Conservation (phyloP, 106 monocot genomes). For the Acorus calamus region DNA sequence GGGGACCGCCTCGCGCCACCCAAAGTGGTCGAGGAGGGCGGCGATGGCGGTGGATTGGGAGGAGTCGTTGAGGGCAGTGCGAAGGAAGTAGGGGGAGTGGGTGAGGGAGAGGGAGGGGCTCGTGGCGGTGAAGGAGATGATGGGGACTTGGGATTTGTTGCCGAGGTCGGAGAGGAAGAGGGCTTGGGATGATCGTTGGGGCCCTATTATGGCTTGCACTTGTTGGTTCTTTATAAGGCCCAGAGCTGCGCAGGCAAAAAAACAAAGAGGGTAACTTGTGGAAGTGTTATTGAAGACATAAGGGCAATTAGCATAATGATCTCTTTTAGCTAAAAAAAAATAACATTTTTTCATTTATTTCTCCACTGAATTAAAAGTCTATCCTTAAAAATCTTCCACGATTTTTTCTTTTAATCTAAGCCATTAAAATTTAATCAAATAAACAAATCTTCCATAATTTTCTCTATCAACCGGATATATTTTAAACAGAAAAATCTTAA, state of each 20-base stretch:
- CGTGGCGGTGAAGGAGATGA: constrained; percentile 10
- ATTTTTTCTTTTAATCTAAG: too few relatives aligned
- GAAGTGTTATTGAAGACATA: too few relatives aligned
- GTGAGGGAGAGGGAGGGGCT: constrained; percentile 9
- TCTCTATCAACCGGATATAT: too few relatives aligned
- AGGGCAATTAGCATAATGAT: too few relatives aligned
- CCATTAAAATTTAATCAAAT: too few relatives aligned
- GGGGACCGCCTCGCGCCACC: constrained; percentile 39
- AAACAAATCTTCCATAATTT: too few relatives aligned
- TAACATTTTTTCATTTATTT: too few relatives aligned
- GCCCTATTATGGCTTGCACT: constrained; percentile 11
- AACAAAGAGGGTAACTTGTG: too few relatives aligned
- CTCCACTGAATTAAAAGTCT: too few relatives aligned
- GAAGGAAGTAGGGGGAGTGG: constrained; percentile 10
- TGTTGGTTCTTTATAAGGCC: constrained; percentile 12
- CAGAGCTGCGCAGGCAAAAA: constrained; percentile 3
- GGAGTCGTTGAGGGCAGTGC: constrained; percentile 26
- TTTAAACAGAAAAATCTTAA: too few relatives aligned
- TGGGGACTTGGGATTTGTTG: constrained; percentile 2
- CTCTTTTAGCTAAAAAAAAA: too few relatives aligned
- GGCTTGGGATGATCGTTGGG: not conserved
- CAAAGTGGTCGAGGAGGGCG: constrained; percentile 24
- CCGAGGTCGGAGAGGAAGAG: constrained; percentile 7
- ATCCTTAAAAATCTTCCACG: too few relatives aligned
- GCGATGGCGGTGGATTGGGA: constrained; percentile 27